Evolutionary conservation across 768 basidiomycete genomes (phyloP).

Genomic region (Lactarius quietus): DNA sequence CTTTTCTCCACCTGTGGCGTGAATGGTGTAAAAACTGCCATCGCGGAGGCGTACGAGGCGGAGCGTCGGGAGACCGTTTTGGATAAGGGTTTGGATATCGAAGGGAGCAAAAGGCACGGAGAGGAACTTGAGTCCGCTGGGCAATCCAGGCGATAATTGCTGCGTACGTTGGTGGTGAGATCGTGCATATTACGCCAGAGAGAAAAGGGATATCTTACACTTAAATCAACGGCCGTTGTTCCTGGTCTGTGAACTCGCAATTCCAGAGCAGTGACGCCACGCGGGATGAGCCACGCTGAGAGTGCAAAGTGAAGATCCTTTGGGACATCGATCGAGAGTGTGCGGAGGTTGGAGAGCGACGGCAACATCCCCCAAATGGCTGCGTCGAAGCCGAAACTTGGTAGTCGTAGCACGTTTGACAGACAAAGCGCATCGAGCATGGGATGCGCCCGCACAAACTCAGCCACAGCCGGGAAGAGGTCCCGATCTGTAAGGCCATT

Average conservation of each 20-base stretch:
- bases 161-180: conserved; percentile 25
- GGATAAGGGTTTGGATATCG: conserved; percentile 5
- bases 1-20: background rate
- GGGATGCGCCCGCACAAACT: conserved; percentile 56
- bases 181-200: conserved; percentile 27
- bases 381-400: conserved; percentile 63
- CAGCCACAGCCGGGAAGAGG: conserved; percentile 64
- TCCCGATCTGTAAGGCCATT: conserved; percentile 47
- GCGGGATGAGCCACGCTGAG: conserved; percentile 65
- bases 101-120: conserved; percentile 25
- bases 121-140: conserved; percentile 30
- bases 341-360: conserved; percentile 47
- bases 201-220: background rate
- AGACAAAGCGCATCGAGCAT: conserved; percentile 53
- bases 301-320: conserved; percentile 58
- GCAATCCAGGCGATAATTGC: conserved; percentile 18
- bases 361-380: conserved; percentile 71
- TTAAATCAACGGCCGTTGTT: conserved; percentile 23
- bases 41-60: conserved; percentile 13
- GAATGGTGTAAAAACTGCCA: conserved; percentile 11
- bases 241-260: conserved; percentile 39
- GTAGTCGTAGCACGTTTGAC: conserved; percentile 36
- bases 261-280: conserved; percentile 42
- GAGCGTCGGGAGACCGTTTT: conserved; percentile 5
- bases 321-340: conserved; percentile 60